Conservation (phyloP, 2,329 filamentous ascomycete genomes). For the Stachybotrys chartarum region DNA sequence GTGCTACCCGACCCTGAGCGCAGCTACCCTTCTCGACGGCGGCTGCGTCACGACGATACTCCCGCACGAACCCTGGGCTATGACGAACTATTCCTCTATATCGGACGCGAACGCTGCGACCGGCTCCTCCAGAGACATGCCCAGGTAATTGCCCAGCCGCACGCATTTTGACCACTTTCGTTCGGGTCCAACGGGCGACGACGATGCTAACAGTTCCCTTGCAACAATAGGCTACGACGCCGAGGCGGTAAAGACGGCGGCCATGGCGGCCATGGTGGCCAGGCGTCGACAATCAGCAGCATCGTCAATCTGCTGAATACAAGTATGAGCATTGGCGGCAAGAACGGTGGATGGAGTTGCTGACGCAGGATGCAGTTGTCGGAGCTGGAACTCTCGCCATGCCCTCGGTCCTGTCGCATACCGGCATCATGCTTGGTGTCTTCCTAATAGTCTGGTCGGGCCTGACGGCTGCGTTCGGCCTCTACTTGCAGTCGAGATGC, state of each 20-base stretch:
- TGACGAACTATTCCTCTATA: slow-evolving; percentile 50
- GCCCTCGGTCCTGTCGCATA: slow-evolving; percentile 92
- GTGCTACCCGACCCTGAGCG: neutral
- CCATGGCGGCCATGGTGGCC: slow-evolving; percentile 14
- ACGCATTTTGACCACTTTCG: neutral
- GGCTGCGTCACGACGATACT: neutral
- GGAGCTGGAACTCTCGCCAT: slow-evolving; percentile 90
- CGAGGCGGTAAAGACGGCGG: slow-evolving; percentile 66
- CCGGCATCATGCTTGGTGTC: slow-evolving; percentile 82
- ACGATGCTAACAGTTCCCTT: slow-evolving; percentile 5
- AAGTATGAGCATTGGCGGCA: slow-evolving; percentile 47
- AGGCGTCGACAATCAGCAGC: slow-evolving; percentile 84
- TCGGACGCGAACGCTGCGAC: slow-evolving; percentile 38
- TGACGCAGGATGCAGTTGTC: slow-evolving; percentile 55
- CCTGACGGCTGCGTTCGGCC: slow-evolving; percentile 78
- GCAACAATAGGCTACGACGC: slow-evolving; percentile 41
- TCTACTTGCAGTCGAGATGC: slow-evolving; percentile 92
- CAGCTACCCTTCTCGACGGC: neutral
- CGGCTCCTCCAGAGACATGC: slow-evolving; percentile 37
- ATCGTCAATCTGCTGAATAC: slow-evolving; percentile 96
- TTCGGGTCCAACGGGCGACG: neutral
- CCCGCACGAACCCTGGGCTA: slow-evolving; percentile 20
- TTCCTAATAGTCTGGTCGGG: slow-evolving; percentile 89
- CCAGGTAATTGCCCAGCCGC: slow-evolving; percentile 28
- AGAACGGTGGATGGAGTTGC: neutral